Base-by-base conservation (phyloP, 352 stramenopile genomes). In the Phytophthora capsici region DNA sequence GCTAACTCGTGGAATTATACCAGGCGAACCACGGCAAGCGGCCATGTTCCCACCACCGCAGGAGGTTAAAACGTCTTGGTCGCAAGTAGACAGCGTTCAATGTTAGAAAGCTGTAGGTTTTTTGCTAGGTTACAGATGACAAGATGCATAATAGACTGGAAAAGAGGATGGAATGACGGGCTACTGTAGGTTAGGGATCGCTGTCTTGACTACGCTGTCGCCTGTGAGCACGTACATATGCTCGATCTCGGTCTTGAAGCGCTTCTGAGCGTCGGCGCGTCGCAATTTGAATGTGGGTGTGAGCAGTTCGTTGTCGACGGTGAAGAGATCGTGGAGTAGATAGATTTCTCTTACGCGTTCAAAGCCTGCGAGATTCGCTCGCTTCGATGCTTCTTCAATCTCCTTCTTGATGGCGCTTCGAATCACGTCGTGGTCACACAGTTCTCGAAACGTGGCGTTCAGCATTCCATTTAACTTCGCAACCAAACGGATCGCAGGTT, bases 241-340 rank as follows among this genome's bases (percentile, higher is more conserved):
- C 17, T 89, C 72, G 57, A 94, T 86, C 54, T 93, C 77, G 38
- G 53, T 78, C 53, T 90, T 80, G 56, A 93, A 92, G 37, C 55
- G 52, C 41, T 73, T 78, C 52, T 90, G 77, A 22, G 78, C 81
- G 34, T 92, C 83, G 12, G 49, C 68, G 13, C 97, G 82, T 62
- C 98, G 98, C 56, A 99, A 82, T 69, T 99, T 99, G 78, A 98
- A 98, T 2, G 97, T 99, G 8, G 97, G 96, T n/a, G 97, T 99
- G 22, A 98, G 71, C 43, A 99, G 79, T 52, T 88, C 94, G 78
- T 98, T 98, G 17, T 98, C 93, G 20, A 97, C 83, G 1, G 84
- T 88, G 69, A 98, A 98, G 6, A 88, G 76, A 22, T 98, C 88
- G 19, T 91, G 71, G 60, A 98, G 87, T 47, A 99, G 71, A 57